Base-by-base conservation (phyloP, 805 yeast species). In the Spathaspora passalidarum region DNA sequence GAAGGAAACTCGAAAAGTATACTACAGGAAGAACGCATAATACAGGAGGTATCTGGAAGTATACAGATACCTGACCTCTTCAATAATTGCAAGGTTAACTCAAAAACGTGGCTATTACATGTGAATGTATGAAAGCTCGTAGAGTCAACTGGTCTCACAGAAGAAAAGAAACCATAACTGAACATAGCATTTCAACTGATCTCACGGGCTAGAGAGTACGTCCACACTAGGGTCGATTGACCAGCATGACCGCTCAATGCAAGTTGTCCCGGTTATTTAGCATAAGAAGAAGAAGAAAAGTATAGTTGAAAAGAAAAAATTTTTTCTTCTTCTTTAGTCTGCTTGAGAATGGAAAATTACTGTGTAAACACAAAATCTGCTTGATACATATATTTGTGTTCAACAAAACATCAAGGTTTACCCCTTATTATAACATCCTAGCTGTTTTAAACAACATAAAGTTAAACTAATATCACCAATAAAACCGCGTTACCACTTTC, bases 131-230 rank as follows among this genome's bases (percentile, higher is more conserved):
- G 55, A 44, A 40, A 43, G 50, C 46, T 45, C 48, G 52, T 50
- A 50, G 52, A 48, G 53, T 46, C 49, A 19, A 42, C 40, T 42
- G 37, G 40, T 37, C 40, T 36, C 52, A 43, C 39, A 38, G 42
- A 45, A 43, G 44, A 40, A 39, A 42, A 46, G 42, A 32, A 50
- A 47, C 44, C 52, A 40, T 45, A 50, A 54, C 58, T 47, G 56
- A 54, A 54, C 56, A 50, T 40, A 47, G 49, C 49, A 40, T 32
- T 42, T 50, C 50, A 51, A 42, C 55, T 34, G 21, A 45, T 60
- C 51, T 61, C 22, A 59, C 63, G 53, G 63, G 63, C 53, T 54
- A 59, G 61, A 59, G 64, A 55, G 64, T 55, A 59, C 58, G 58
- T 45, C 55, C 59, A 52, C 56, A 56, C 56, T 57, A 53, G 59